Percentiles rank a stretch among this genome's conserved stretches.
These are phyloP conservation scores for Rhodotorula taiwanensis DNA, from an alignment of 768 basidiomycete genomes.

Conservation along the genomic window DNA sequence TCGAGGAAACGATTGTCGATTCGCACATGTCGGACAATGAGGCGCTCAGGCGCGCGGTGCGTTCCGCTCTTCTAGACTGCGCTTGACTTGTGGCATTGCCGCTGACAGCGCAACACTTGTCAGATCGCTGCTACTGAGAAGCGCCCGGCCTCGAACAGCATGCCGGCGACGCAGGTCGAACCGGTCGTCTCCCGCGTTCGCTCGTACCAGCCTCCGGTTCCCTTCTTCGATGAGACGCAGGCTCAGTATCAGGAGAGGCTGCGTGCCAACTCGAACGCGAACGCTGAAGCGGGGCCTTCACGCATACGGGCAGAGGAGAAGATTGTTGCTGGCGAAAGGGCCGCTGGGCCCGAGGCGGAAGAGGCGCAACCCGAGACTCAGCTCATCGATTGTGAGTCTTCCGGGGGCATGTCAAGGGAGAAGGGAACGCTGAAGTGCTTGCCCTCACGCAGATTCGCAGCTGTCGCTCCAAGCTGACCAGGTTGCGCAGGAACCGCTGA, in stretches of 20 bases:
- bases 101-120: background rate
- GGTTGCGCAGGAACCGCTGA: too few relatives aligned
- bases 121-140: constrained; percentile 11
- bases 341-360: too few relatives aligned
- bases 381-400: constrained; percentile 21
- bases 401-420: too few relatives aligned
- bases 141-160: background rate
- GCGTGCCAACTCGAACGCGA: background rate
- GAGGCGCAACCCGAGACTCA: constrained; percentile 3
- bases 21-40: constrained; percentile 30
- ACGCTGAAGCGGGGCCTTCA: background rate
- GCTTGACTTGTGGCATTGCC: too few relatives aligned
- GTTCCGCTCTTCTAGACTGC: background rate
- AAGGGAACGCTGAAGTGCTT: fast-evolving
- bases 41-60: constrained; percentile 19
- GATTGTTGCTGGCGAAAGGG: background rate
- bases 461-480: too few relatives aligned
- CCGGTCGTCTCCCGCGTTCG: constrained; percentile 28
- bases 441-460: constrained; percentile 14
- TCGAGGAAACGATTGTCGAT: constrained; percentile 8
- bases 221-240: constrained; percentile 13
- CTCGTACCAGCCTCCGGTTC: constrained; percentile 18
- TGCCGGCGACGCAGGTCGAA: constrained; percentile 14
- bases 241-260: constrained; percentile 9
- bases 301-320: background rate